Conservation (phyloP, 129 eudicot species). For the Chrysanthemum makinoi region DNA sequence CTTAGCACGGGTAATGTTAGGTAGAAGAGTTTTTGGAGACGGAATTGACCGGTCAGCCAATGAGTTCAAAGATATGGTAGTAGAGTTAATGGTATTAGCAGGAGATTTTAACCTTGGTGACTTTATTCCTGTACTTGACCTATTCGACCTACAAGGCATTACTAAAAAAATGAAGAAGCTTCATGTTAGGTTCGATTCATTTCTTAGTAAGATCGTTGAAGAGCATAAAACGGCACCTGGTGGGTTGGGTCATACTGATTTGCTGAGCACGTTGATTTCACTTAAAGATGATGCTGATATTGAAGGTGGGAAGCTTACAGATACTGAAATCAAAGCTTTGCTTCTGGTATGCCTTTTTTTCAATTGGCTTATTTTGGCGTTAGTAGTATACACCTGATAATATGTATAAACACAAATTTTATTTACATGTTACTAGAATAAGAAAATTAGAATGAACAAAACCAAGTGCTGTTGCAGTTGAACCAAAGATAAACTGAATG, state of each 20-base stretch:
- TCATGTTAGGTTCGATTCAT: constrained; percentile 63
- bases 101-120: constrained; percentile 91
- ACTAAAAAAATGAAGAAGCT: constrained; percentile 70
- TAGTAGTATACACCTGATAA: too few species aligned
- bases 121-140: constrained; percentile 69
- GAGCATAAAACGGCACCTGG: constrained; percentile 40
- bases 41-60: constrained; percentile 53
- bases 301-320: constrained; percentile 42
- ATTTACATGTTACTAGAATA: too few species aligned
- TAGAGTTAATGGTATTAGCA: constrained; percentile 72
- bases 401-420: too few species aligned
- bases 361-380: neutral
- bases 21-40: constrained; percentile 58
- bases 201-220: constrained; percentile 50
- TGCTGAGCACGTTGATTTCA: constrained; percentile 15
- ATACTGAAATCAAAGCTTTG: constrained; percentile 71
- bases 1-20: constrained; percentile 68
- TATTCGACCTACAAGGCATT: constrained; percentile 73
- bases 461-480: too few species aligned
- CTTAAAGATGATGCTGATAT: constrained; percentile 39
- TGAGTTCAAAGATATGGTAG: constrained; percentile 91
- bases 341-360: constrained; percentile 51
- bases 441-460: too few species aligned
- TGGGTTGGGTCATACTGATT: neutral
- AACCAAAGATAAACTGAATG: too few species aligned